Percentiles rank a stretch among this genome's conserved stretches.
Conservation (phyloP, 305 asterid genomes). For the Nicotiana rustica region DNA sequence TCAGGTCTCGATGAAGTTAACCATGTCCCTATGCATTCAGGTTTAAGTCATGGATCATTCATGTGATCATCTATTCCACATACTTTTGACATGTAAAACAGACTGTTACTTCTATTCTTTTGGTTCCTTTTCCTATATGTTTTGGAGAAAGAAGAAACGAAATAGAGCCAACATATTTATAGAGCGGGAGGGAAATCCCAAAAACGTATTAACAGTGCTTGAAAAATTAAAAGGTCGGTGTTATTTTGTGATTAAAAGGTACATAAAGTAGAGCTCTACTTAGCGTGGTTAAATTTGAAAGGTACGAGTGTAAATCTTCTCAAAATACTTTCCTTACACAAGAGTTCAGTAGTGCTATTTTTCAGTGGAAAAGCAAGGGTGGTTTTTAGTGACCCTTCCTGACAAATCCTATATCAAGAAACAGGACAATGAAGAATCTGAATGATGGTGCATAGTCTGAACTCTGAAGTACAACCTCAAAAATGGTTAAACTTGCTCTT, state of each 20-base stretch:
- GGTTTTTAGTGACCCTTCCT: not conserved
- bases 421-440: not conserved
- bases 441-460: not conserved
- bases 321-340: not conserved
- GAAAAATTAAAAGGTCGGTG: not conserved
- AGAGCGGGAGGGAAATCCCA: not conserved
- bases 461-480: not conserved
- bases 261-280: not conserved
- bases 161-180: not conserved
- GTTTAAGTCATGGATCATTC: slow-evolving; percentile 12
- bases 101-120: not conserved
- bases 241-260: not conserved
- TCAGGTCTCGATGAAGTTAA: not conserved
- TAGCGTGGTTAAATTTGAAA: not conserved
- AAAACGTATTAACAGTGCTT: not conserved
- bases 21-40: not conserved
- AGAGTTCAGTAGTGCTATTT: not conserved
- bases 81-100: not conserved
- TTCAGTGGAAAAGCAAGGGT: not conserved
- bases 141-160: not conserved
- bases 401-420: not conserved
- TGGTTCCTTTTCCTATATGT: not conserved
- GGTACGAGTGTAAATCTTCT: not conserved
- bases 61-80: not conserved
- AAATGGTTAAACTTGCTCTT: not conserved